Evolutionary conservation across 805 yeast genomes (phyloP).

Genomic region (Candida boleticola): DNA sequence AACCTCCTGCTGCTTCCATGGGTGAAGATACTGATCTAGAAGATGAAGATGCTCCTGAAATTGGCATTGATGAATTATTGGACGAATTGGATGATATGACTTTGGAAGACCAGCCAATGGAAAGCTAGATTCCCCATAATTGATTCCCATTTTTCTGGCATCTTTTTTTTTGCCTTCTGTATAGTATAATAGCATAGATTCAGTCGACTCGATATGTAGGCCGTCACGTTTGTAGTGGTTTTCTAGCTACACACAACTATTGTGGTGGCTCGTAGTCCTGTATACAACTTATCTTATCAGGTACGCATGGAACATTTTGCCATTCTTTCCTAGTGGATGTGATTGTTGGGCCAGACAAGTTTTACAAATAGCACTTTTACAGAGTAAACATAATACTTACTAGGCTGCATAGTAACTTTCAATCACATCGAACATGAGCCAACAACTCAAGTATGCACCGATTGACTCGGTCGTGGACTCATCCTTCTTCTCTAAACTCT

Average conservation of each 20-base stretch:
- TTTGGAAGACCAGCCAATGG: constrained; percentile 52
- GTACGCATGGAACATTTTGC: not conserved
- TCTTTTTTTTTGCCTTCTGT: not conserved
- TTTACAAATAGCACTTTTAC: too few relatives aligned
- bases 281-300: not conserved
- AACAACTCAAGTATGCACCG: constrained; percentile 41
- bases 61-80: constrained; percentile 86
- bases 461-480: constrained; percentile 78
- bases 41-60: constrained; percentile 76
- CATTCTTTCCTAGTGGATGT: too few relatives aligned
- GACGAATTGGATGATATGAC: constrained; percentile 96
- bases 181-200: not conserved
- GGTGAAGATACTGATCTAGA: constrained; percentile 49
- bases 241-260: too few relatives aligned
- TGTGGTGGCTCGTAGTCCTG: too few relatives aligned
- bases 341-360: too few relatives aligned
- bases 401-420: not conserved
- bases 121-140: constrained; percentile 6
- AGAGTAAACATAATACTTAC: not conserved
- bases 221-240: too few relatives aligned
- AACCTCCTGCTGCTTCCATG: constrained; percentile 20
- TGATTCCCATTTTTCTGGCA: too few relatives aligned
- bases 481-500: constrained; percentile 75
- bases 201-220: too few relatives aligned
- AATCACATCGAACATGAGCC: not conserved